Evolutionary conservation across 1,139 yeast species (phyloP).

Genomic region (Sugiyamaella grinbergsii): DNA sequence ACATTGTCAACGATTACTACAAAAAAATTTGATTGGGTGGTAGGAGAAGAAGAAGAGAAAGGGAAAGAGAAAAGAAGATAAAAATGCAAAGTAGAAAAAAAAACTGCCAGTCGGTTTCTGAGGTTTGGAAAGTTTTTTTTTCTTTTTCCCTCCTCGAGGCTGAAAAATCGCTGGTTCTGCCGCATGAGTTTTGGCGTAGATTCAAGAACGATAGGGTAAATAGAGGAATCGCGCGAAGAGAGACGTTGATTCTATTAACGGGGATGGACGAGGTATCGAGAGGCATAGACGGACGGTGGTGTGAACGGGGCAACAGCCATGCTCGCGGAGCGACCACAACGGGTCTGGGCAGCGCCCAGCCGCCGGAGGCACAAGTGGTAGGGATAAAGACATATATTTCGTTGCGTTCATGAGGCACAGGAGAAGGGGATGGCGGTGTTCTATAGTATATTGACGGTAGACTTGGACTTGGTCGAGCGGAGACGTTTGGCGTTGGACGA

Average conservation of each 20-base stretch:
- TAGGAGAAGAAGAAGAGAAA: constrained; percentile 10
- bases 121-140: constrained; percentile 15
- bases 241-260: neutral
- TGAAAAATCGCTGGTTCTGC: constrained; percentile 10
- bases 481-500: constrained; percentile 4
- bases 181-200: constrained; percentile 7
- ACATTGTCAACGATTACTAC: constrained; percentile 20
- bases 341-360: constrained; percentile 2
- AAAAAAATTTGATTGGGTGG: constrained; percentile 15
- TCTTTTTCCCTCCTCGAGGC: constrained; percentile 14
- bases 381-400: neutral
- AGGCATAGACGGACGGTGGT: too few relatives aligned
- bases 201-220: constrained; percentile 2
- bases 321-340: neutral
- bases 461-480: neutral
- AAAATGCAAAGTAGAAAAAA: constrained; percentile 13
- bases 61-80: constrained; percentile 10
- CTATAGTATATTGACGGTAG: neutral
- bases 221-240: neutral
- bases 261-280: neutral
- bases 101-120: constrained; percentile 8
- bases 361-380: neutral
- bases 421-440: neutral
- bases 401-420: neutral
- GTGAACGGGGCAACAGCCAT: too few relatives aligned